Evolutionary conservation across 148 eudicot genomes (phyloP), one percentile per base, ranked within the genome.

Genomic region (Pharnaceum exiguum): DNA sequence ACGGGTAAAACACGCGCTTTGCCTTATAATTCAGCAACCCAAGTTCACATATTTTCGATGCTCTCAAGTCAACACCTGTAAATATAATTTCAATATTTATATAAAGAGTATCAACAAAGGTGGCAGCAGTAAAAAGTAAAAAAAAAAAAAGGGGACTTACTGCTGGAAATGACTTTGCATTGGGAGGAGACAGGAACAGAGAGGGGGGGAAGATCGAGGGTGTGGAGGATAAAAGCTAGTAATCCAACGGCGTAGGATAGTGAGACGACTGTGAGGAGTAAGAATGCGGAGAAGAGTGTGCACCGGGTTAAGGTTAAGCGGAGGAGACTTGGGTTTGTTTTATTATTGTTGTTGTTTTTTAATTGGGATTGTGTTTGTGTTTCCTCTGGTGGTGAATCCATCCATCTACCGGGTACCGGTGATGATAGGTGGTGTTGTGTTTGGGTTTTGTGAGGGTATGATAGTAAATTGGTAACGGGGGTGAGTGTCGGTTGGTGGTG

Each of bases 1-100:
- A n/a, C n/a, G 96, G 99, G 55, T 88, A 79, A 66, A 93, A 79
- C 21, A 88, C 99, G 55, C 74, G 78, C 78, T 93, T 93, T 18
- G 99, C 99, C 72, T 86, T 93, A 71, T 85, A 93, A 66, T 88
- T 88, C 19, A 93, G 68, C 51, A 93, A 71, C 43, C 99, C 95
- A 57, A 93, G 85, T 78, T 93, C 99, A 82, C 99, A 93, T 48
- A 93, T 82, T 73, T 83, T 85, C 19, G 95, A 81, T 59, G 96
- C 81, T 73, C 90, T 83, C 50, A 93, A 72, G 69, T 93, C 99
- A 63, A 93, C 91, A 76, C 89, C 96, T 93, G 86, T 56, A 74
- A 56, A 35, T 21, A 71, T 42, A 52, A 59, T 48, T 53, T 29
- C 33, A 49, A 59, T 29, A 36, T 19, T 18, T 51, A n/a, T n/a